Base-by-base conservation (phyloP, 306 rosid species). In the Inga oerstediana region DNA sequence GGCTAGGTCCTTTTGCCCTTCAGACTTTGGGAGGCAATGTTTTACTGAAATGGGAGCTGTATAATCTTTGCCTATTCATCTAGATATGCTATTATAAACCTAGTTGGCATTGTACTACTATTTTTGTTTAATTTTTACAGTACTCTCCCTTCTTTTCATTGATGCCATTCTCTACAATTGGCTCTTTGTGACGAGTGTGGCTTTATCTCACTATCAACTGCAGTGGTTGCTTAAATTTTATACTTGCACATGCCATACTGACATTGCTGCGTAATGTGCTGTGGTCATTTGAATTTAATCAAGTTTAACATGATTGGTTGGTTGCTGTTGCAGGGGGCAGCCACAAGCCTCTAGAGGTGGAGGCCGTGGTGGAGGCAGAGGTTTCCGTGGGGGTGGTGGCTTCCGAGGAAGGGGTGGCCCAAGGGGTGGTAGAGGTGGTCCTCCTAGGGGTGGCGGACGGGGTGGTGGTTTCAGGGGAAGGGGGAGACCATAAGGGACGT, bases 311-410 rank as follows among this genome's bases (percentile, higher is more conserved):
- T 62, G 39, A 13, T 27, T 62, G 39, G 67, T 61, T 61, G 34
- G 37, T 62, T 62, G 19, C 69, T 62, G 69, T 62, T 62, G 17
- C 69, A 62, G 69, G 39, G 69, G 69, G 37, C 69, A 62, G 32
- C 19, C 69, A 27, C 69, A 27, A 62, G 39, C 69, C 5, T 62
- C 69, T 62, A 62, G 69, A 27, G 69, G 19, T 62, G 39, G 68
- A n/a, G 65, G 65, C 32, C 32, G 65, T 22, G 65, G 65, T 59
- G 65, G 67, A 62, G 69, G 69, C 69, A 62, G 69, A 62, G 69
- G 39, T 12, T 62, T 27, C 17, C 68, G 68, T 62, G 68, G 68
- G 14, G 69, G 39, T 30, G 69, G 69, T 4, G 39, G 69, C 69
- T 62, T 27, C 32, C 69, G 69, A 4, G 69, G 69, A 30, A 62